phyloP scores from a whole-genome alignment of 1,284 basidiomycete species.

The Vanrija sp. region DNA sequence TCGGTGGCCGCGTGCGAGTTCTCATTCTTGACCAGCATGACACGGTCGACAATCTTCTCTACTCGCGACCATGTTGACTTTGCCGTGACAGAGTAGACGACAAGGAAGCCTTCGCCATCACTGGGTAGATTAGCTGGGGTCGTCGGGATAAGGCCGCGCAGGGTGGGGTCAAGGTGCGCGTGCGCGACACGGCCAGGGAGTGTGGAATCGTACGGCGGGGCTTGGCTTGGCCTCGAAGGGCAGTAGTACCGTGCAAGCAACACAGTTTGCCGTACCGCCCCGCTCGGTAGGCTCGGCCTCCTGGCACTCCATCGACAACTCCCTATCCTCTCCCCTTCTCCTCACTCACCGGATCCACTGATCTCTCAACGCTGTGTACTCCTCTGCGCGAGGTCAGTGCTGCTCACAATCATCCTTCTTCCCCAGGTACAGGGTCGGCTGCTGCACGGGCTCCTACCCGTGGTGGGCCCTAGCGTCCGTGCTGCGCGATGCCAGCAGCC shows the following conservation, averaged over 20 bases:
- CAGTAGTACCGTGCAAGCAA: not conserved
- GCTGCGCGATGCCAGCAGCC: not conserved
- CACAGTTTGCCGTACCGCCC: not conserved
- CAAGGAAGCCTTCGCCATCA: constrained; percentile 96
- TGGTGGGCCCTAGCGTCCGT: not conserved
- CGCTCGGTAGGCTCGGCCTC: too few species aligned
- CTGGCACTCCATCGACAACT: too few species aligned
- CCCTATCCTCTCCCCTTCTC: too few species aligned
- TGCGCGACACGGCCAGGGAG: too few species aligned
- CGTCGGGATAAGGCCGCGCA: not conserved
- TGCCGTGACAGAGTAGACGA: constrained; percentile 97
- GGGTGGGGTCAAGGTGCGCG: not conserved
- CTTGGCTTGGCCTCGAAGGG: too few species aligned
- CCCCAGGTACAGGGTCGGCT: too few species aligned
- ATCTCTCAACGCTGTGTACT: constrained; percentile 94
- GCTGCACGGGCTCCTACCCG: too few species aligned
- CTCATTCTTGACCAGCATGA: constrained; percentile 85
- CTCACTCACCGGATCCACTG: constrained; percentile 89
- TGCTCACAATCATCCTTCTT: not conserved
- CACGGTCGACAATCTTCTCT: constrained; percentile 91
- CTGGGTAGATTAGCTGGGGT: constrained; percentile 51
- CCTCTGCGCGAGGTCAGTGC: constrained; percentile 58
- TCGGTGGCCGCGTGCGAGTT: constrained; percentile 53
- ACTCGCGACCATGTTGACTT: constrained; percentile 90
- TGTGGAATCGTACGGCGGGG: too few species aligned